Conservation (phyloP, 1,284 basidiomycete species). For the Clitocybe nebularis region DNA sequence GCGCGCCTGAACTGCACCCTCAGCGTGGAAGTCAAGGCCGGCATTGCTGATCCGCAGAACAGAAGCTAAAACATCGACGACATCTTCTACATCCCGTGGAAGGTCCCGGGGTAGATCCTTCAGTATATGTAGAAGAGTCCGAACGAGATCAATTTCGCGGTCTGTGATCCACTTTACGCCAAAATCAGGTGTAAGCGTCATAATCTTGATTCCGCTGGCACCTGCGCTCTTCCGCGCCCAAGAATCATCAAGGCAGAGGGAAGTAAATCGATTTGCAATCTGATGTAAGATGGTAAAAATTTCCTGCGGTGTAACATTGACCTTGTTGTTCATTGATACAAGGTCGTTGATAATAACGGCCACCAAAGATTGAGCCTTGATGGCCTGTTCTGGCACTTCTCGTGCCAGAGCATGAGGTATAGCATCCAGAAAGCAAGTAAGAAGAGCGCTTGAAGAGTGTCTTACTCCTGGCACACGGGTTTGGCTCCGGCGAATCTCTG, state of each 20-base stretch:
- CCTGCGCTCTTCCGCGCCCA: constrained; percentile 89
- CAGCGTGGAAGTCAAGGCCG: constrained; percentile 39
- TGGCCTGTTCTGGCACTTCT: constrained; percentile 56
- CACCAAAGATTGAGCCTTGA: constrained; percentile 59
- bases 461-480: constrained; percentile 50
- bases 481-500: constrained; percentile 58
- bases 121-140: constrained; percentile 89
- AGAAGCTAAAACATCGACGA: constrained; percentile 75
- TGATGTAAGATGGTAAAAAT: constrained; percentile 69
- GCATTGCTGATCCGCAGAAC: constrained; percentile 75
- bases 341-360: constrained; percentile 66
- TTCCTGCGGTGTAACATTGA: constrained; percentile 48
- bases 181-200: constrained; percentile 70
- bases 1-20: constrained; percentile 38
- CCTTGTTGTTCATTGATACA: constrained; percentile 46
- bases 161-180: constrained; percentile 83
- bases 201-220: constrained; percentile 77
- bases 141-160: constrained; percentile 87
- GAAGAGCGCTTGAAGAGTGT: constrained; percentile 57
- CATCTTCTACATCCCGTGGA: constrained; percentile 78
- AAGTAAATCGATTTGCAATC: constrained; percentile 75
- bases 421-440: constrained; percentile 75
- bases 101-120: constrained; percentile 95
- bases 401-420: constrained; percentile 69
- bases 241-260: constrained; percentile 84